Percentiles rank a stretch among this genome's conserved stretches.
Conservation (phyloP, 1,139 yeast genomes). For the Groenewaldozyma auringiensis region DNA sequence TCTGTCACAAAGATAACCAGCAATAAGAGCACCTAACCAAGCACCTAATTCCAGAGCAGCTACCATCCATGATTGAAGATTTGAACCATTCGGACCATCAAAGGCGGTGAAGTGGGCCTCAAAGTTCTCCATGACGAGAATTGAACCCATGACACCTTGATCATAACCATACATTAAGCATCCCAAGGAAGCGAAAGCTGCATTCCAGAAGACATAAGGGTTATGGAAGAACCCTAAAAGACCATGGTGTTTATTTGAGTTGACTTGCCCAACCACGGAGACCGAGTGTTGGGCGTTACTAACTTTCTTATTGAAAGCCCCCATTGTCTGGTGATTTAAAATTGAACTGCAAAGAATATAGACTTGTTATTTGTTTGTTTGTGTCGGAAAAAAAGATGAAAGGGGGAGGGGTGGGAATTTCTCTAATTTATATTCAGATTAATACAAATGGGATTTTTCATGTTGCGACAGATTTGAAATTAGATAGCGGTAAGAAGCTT, state of each 20-base stretch:
- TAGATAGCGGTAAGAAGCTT: too few relatives aligned
- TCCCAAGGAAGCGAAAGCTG: conserved; percentile 29
- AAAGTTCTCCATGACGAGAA: conserved; percentile 48
- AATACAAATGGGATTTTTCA: too few relatives aligned
- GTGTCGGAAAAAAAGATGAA: too few relatives aligned
- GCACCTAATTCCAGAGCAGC: conserved; percentile 29
- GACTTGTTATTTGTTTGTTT: too few relatives aligned
- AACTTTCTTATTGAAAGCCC: background rate
- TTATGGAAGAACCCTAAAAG: conserved; percentile 16
- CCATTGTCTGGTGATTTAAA: background rate
- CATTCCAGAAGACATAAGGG: conserved; percentile 34
- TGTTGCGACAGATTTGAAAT: too few relatives aligned
- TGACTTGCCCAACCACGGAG: conserved; percentile 21
- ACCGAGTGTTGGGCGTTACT: conserved; percentile 10
- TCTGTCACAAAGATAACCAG: conserved; percentile 24
- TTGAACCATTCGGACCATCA: conserved; percentile 46
- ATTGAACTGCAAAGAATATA: too few relatives aligned
- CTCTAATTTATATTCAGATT: too few relatives aligned
- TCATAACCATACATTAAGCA: conserved; percentile 30
- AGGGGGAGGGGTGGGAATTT: too few relatives aligned
- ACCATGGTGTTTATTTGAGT: conserved; percentile 16
- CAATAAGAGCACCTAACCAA: conserved; percentile 25
- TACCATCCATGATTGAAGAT: conserved; percentile 37
- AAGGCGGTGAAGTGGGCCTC: conserved; percentile 38
- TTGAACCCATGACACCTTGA: conserved; percentile 51